Evolutionary conservation across 805 yeast species (phyloP).

Genomic region (Metschnikowia sp.): DNA sequence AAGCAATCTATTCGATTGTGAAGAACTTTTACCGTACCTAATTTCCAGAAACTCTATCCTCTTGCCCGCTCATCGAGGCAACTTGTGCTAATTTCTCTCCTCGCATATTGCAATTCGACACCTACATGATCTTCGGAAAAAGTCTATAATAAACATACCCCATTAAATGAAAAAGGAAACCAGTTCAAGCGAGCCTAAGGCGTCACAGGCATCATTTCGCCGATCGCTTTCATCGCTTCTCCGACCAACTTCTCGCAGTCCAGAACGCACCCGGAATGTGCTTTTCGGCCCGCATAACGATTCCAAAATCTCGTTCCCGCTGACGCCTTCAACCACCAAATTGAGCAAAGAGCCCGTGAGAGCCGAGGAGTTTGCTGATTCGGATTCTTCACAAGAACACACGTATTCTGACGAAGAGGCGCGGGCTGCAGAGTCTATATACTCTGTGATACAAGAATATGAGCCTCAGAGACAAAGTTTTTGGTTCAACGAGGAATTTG

Average conservation of each 20-base stretch:
- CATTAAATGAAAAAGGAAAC: constrained; percentile 1
- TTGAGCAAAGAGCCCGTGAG: constrained; percentile 9
- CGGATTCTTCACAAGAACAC: constrained; percentile 20
- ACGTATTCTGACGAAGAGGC: constrained; percentile 10
- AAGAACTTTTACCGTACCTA: no score
- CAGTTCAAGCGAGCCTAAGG: neutral
- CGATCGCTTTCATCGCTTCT: constrained; percentile 7
- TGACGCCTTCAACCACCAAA: neutral
- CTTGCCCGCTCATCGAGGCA: no score
- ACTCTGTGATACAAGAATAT: constrained; percentile 31
- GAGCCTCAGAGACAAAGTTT: constrained; percentile 11
- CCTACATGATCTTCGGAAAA: neutral
- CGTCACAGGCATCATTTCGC: constrained; percentile 3
- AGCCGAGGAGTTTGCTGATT: constrained; percentile 40
- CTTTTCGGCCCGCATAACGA: constrained; percentile 1
- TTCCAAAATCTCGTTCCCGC: constrained; percentile 8
- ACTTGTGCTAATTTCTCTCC: no score
- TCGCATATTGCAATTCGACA: no score
- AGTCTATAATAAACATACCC: neutral
- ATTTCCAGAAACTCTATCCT: no score
- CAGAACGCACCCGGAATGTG: constrained; percentile 3
- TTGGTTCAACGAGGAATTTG: constrained; percentile 11
- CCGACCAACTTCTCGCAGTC: constrained; percentile 4
- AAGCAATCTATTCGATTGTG: no score
- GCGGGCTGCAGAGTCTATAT: constrained; percentile 27